phyloP scores from a whole-genome alignment of 2,329 filamentous ascomycete species.

The Aspergillus sp. region DNA sequence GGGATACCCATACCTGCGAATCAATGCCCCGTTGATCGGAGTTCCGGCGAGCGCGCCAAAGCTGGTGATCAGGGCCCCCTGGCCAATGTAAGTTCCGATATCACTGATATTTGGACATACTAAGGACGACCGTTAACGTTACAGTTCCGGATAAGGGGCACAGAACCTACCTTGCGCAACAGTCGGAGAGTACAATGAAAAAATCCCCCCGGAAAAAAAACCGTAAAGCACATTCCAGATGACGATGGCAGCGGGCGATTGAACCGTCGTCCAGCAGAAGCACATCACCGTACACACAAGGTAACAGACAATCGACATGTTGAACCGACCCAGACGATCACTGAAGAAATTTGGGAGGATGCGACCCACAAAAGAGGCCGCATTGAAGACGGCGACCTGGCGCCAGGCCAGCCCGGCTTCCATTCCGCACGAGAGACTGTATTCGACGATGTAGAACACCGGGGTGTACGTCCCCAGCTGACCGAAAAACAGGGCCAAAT shows the following conservation, averaged over 20 bases:
- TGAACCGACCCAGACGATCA: conserved; percentile 24
- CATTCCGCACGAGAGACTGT: conserved; percentile 23
- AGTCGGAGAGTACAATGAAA: conserved; percentile 16
- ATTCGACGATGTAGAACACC: conserved; percentile 31
- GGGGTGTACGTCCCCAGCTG: conserved; percentile 25
- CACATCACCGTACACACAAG: conserved; percentile 27
- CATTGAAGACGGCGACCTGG: conserved; percentile 31
- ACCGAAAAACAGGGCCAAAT: not conserved
- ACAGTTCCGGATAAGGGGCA: not conserved
- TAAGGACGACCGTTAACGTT: not conserved
- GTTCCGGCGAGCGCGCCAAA: not conserved
- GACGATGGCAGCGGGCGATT: conserved; percentile 25
- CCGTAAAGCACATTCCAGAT: conserved; percentile 31
- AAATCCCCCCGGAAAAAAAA: conserved; percentile 33
- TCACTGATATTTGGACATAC: not conserved
- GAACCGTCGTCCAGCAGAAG: conserved; percentile 26
- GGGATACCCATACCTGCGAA: not conserved
- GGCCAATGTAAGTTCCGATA: conserved; percentile 2
- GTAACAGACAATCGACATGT: conserved; percentile 17
- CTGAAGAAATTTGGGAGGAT: conserved; percentile 32
- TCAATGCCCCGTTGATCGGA: conserved; percentile 1
- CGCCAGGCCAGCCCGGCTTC: conserved; percentile 22
- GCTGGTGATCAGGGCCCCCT: not conserved
- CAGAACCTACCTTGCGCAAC: not conserved
- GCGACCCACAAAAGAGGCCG: conserved; percentile 33